Percentiles rank a stretch among this genome's conserved stretches.
phyloP scores from a whole-genome alignment of 768 basidiomycete genomes.

The Rhizopogon sp. region DNA sequence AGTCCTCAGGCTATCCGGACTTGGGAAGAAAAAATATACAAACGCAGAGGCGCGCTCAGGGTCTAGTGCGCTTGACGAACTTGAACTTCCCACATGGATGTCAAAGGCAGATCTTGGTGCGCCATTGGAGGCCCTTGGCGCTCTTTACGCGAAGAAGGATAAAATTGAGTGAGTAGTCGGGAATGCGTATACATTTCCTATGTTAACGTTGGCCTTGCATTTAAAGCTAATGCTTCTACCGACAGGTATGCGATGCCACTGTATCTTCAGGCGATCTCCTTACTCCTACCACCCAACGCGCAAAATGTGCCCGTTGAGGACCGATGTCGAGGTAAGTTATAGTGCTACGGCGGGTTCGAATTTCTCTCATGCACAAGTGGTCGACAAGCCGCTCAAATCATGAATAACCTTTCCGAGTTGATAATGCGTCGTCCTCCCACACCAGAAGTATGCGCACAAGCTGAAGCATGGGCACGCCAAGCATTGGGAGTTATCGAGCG shows the following conservation, averaged over 20 bases:
- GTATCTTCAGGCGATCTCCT: slow-evolving; percentile 59
- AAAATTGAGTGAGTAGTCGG: slow-evolving; percentile 34
- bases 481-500: slow-evolving; percentile 33
- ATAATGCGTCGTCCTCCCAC: slow-evolving; percentile 33
- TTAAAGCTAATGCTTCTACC: not conserved
- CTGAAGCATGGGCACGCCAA: slow-evolving; percentile 60
- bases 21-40: slow-evolving; percentile 3
- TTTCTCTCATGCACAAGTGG: not conserved
- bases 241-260: slow-evolving; percentile 58
- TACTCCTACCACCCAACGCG: slow-evolving; percentile 44
- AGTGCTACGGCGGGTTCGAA: not conserved
- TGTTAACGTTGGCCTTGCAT: not conserved
- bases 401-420: slow-evolving; percentile 44
- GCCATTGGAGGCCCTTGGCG: slow-evolving; percentile 62
- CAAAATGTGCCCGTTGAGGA: slow-evolving; percentile 36
- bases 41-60: not conserved
- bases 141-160: slow-evolving; percentile 52
- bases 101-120: slow-evolving; percentile 56
- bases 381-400: slow-evolving; percentile 37
- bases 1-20: slow-evolving; percentile 25
- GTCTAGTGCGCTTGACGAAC: slow-evolving; percentile 38
- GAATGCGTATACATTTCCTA: not conserved
- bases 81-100: slow-evolving; percentile 59
- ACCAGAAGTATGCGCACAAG: slow-evolving; percentile 33
- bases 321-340: slow-evolving; percentile 51